Conservation (phyloP, 805 yeast species). For the Starmerella geochares region DNA sequence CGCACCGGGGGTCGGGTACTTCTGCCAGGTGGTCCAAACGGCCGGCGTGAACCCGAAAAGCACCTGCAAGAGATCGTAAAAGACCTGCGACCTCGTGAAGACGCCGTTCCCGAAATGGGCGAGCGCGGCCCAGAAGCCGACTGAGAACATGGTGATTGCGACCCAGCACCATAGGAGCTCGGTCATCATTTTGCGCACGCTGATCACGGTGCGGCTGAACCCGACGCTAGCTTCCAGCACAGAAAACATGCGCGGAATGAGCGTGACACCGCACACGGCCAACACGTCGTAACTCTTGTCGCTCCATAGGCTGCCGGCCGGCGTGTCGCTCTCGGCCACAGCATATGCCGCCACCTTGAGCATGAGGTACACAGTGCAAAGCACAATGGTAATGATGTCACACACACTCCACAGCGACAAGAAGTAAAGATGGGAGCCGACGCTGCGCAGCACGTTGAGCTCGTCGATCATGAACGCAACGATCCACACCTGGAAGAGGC, state of each 20-base stretch:
- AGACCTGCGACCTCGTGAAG: conserved; percentile 37
- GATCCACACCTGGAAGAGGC: conserved; percentile 38
- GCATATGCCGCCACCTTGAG: conserved; percentile 23
- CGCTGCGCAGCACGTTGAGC: conserved; percentile 36
- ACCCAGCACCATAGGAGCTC: conserved; percentile 42
- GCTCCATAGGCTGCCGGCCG: conserved; percentile 4
- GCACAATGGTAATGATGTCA: conserved; percentile 37
- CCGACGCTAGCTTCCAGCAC: conserved; percentile 44
- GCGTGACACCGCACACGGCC: conserved; percentile 37
- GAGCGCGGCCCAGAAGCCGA: conserved; percentile 48
- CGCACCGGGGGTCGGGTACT: conserved; percentile 40
- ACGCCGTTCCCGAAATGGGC: conserved; percentile 39
- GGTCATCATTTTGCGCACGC: conserved; percentile 43
- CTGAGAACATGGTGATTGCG: conserved; percentile 41
- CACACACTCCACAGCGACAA: conserved; percentile 46
- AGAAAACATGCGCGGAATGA: conserved; percentile 43
- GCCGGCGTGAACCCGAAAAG: conserved; percentile 53
- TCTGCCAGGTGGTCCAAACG: conserved; percentile 48
- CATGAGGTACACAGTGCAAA: conserved; percentile 33
- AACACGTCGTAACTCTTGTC: conserved; percentile 27
- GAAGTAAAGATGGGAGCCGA: conserved; percentile 39
- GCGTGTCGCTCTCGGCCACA: neutral
- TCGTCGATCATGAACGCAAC: conserved; percentile 42
- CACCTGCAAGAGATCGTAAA: conserved; percentile 43
- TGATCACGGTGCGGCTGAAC: conserved; percentile 42